Base-by-base conservation (phyloP, 1,139 yeast species). In the Lodderomyces orthopsilosis region DNA sequence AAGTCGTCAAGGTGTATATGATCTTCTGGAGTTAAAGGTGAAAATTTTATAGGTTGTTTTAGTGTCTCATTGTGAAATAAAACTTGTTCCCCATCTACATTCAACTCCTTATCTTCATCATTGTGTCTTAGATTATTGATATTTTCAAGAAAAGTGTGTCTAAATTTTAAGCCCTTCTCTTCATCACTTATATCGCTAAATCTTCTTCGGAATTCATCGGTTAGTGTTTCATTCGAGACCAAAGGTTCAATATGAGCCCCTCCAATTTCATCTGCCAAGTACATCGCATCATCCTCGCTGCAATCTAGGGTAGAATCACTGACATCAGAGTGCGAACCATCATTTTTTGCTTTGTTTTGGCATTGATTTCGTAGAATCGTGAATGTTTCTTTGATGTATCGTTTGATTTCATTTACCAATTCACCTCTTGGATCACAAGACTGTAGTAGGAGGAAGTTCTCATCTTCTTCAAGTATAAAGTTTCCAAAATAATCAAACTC, bases 91-190 rank as follows among this genome's bases (percentile, higher is more conserved):
- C 30, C 35, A 14, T 28, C 39, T 34, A 18, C 37, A 35, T 35
- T 32, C 17, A 30, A 41, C 15, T 37, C 43, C 40, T 46, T 41
- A 5, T 46, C 48, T 6, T 43, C 54, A 40, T 66, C 70, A 43
- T 68, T 68, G 42, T 68, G 74, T 33, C 72, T 50, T 41, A 68
- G 46, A 48, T 68, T 68, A 42, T 58, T 57, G 36, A 67, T 51
- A 40, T 66, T 62, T 10, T 51, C 35, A 13, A 51, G 44, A 41
- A 51, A 51, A 27, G 38, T 35, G 14, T 36, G 37, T 17, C 35
- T 38, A n/a, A 21, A 35, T 8, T 35, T 41, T n/a, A 26, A 33
- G 17, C 38, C 33, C 38, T 40, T 42, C 21, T 41, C 47, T 36
- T 45, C 48, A 23, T 40, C 43, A 27, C 48, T 45, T 6, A 42